Evolutionary conservation across 495 filamentous ascomycete genomes (phyloP).

Genomic region (Hyaloscypha hepaticicola): DNA sequence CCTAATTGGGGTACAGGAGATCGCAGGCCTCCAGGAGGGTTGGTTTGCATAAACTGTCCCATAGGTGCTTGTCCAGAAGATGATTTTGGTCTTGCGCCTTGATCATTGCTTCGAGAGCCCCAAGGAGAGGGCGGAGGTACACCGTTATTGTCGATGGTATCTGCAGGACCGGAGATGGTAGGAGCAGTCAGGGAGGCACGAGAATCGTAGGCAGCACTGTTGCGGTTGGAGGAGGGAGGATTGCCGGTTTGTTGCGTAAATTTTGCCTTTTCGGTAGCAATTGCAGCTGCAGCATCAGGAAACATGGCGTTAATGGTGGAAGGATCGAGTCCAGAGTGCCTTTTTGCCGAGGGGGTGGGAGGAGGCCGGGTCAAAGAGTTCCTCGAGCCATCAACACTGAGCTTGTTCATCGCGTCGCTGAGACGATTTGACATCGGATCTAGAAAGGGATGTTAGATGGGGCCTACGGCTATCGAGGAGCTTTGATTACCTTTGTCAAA

Average conservation of each 20-base stretch:
- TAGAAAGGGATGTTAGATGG: slow-evolving; percentile 37
- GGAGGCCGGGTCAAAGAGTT: slow-evolving; percentile 79
- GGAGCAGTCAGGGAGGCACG: slow-evolving; percentile 70
- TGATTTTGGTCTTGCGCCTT: slow-evolving; percentile 79
- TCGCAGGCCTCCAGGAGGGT: slow-evolving; percentile 74
- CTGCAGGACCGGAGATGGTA: slow-evolving; percentile 59
- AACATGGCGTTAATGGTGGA: slow-evolving; percentile 98
- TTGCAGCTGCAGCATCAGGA: slow-evolving; percentile 94
- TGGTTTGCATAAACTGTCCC: slow-evolving; percentile 93
- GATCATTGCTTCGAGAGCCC: slow-evolving; percentile 56
- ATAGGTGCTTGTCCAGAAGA: slow-evolving; percentile 84
- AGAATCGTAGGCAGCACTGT: slow-evolving; percentile 81
- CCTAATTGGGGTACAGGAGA: slow-evolving; percentile 73
- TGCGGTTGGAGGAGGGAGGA: slow-evolving; percentile 86
- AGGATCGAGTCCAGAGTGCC: slow-evolving; percentile 89
- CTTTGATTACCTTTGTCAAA: slow-evolving; percentile 81
- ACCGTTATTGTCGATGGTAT: slow-evolving; percentile 49
- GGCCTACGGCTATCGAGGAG: slow-evolving; percentile 24
- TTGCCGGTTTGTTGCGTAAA: slow-evolving; percentile 93
- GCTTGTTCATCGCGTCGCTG: slow-evolving; percentile 96
- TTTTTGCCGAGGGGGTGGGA: slow-evolving; percentile 71
- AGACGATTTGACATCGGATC: slow-evolving; percentile 97
- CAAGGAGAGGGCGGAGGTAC: slow-evolving; percentile 76
- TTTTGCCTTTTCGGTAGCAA: slow-evolving; percentile 95
- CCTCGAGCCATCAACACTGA: slow-evolving; percentile 80